These are phyloP conservation scores for Coemansia reversa DNA, from an alignment of 192 early-diverging fungal genomes.

Conservation along the genomic window DNA sequence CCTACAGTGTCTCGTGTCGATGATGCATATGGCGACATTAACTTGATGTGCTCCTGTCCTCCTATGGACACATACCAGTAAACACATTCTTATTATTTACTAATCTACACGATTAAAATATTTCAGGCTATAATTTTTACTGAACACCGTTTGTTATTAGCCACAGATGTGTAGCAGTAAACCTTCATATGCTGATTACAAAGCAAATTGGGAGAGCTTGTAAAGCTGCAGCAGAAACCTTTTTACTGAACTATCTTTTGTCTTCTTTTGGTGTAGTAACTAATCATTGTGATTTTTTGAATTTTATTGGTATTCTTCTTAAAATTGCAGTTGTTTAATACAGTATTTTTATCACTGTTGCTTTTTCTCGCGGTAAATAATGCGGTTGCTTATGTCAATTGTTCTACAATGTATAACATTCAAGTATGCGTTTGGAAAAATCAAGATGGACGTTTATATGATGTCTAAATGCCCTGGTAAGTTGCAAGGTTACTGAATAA, in stretches of 20 bases:
- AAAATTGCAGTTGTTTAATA: neutral
- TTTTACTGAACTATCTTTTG: neutral
- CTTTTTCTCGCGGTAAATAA: neutral
- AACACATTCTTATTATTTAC: neutral
- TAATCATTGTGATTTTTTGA: neutral
- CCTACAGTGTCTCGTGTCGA: constrained; percentile 90
- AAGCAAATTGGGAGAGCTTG: neutral
- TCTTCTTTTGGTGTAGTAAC: neutral
- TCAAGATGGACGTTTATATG: constrained; percentile 39
- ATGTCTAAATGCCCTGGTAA: constrained; percentile 52
- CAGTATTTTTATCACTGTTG: neutral
- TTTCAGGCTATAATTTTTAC: neutral
- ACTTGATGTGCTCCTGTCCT: constrained; percentile 95
- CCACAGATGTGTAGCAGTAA: neutral
- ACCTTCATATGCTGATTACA: neutral
- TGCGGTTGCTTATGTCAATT: constrained; percentile 2
- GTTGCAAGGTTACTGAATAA: neutral
- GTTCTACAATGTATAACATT: neutral
- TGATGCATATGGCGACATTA: constrained; percentile 93
- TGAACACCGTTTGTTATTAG: neutral
- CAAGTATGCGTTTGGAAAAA: constrained; percentile 20
- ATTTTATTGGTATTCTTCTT: neutral
- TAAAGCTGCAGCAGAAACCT: neutral
- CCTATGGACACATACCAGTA: constrained; percentile 78
- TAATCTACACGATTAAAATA: neutral